These are phyloP conservation scores for Casuarina cunninghamiana DNA, from an alignment of 306 rosid genomes.

Conservation along the genomic window DNA sequence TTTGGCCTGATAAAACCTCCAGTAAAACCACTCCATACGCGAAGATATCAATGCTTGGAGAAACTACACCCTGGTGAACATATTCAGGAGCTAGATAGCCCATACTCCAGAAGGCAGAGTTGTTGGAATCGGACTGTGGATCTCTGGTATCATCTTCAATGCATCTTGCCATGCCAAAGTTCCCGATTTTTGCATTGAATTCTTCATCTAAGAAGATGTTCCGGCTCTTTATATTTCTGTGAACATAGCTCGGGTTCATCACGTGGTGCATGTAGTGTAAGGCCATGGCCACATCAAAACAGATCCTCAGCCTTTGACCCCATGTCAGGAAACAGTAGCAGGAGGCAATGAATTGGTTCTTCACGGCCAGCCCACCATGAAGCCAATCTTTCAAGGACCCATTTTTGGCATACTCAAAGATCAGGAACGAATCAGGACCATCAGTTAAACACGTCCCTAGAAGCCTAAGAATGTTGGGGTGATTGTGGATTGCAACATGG, in stretches of 20 bases:
- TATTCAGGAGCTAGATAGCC: conserved; percentile 79
- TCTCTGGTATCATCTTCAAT: conserved; percentile 49
- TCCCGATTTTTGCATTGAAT: conserved; percentile 76
- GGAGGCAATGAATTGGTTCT: conserved; percentile 88
- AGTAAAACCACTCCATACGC: conserved; percentile 77
- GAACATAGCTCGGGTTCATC: conserved; percentile 69
- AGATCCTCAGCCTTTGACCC: conserved; percentile 77
- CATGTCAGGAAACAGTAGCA: conserved; percentile 90
- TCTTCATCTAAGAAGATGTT: conserved; percentile 89
- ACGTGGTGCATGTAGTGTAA: conserved; percentile 77
- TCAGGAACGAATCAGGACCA: conserved; percentile 56
- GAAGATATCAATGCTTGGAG: conserved; percentile 64
- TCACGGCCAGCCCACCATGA: conserved; percentile 88
- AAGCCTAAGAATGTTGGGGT: conserved; percentile 75
- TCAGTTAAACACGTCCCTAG: conserved; percentile 59
- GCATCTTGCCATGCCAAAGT: conserved; percentile 70
- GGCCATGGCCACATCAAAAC: conserved; percentile 76
- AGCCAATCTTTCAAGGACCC: conserved; percentile 95
- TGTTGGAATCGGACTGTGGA: conserved; percentile 44
- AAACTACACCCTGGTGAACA: conserved; percentile 62
- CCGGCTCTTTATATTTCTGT: conserved; percentile 71
- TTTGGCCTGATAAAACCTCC: conserved; percentile 65
- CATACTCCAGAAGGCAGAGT: conserved; percentile 53
- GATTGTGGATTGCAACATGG: conserved; percentile 55
- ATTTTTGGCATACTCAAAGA: conserved; percentile 75